These are phyloP conservation scores for Didymella arachidicola DNA, from an alignment of 2,329 filamentous ascomycete genomes.

Conservation along the genomic window DNA sequence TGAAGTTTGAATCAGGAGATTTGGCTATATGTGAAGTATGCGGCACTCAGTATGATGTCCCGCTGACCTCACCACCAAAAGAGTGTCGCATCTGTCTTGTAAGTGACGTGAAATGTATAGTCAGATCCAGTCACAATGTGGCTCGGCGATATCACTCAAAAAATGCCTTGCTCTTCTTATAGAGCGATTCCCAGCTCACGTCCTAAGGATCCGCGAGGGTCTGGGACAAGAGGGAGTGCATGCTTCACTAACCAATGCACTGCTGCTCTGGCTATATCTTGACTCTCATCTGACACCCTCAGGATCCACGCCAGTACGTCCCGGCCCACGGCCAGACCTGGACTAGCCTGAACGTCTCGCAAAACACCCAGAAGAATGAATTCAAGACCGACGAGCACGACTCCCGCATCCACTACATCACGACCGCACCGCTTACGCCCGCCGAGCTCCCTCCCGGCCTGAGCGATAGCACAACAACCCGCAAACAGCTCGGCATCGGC, in stretches of 20 bases:
- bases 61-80: conserved; percentile 58
- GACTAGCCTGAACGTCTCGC: conserved; percentile 63
- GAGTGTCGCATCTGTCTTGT: conserved; percentile 78
- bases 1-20: conserved; percentile 47
- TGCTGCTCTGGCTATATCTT: not conserved
- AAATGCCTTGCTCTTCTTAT: no score
- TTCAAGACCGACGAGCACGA: conserved; percentile 60
- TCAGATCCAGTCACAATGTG: not conserved
- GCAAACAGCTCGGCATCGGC: conserved; percentile 71
- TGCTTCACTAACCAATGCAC: not conserved
- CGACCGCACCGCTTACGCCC: conserved; percentile 46
- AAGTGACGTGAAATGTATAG: conserved; percentile 35
- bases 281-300: conserved; percentile 14
- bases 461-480: conserved; percentile 48
- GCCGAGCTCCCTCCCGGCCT: conserved; percentile 34
- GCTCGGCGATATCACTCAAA: no score
- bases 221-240: no score
- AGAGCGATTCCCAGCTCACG: no score
- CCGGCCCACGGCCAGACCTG: conserved; percentile 71
- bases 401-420: conserved; percentile 54
- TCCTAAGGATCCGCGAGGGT: no score
- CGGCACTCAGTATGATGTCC: conserved; percentile 71
- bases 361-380: conserved; percentile 60
- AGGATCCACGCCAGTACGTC: conserved; percentile 73
- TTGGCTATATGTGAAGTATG: conserved; percentile 72